Percentiles rank a stretch among this genome's conserved stretches.
These are phyloP conservation scores for Penicillium parvum DNA, from an alignment of 495 filamentous ascomycete genomes.

Conservation along the genomic window DNA sequence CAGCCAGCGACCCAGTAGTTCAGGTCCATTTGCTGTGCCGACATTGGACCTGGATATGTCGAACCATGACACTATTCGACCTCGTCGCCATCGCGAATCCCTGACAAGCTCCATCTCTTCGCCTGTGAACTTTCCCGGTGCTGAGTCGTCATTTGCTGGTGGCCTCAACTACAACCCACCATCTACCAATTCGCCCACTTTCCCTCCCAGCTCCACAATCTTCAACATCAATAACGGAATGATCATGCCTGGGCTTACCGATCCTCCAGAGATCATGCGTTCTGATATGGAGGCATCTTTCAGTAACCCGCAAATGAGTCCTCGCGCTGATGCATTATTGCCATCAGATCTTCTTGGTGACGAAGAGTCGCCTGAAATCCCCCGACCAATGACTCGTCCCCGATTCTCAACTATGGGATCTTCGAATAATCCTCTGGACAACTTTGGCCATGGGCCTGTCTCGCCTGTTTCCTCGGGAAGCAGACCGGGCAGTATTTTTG, in stretches of 20 bases:
- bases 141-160: slow-evolving; percentile 35
- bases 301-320: slow-evolving; percentile 70
- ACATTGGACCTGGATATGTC: slow-evolving; percentile 41
- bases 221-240: slow-evolving; percentile 61
- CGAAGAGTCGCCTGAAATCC: slow-evolving; percentile 62
- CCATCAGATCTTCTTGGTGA: slow-evolving; percentile 77
- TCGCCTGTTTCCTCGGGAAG: slow-evolving; percentile 67
- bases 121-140: slow-evolving; percentile 37
- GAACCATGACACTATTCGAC: slow-evolving; percentile 40
- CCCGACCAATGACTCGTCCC: slow-evolving; percentile 33
- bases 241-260: slow-evolving; percentile 36
- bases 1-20: slow-evolving; percentile 38
- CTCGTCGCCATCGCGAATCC: slow-evolving; percentile 47
- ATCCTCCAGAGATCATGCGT: slow-evolving; percentile 37
- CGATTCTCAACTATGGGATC: slow-evolving; percentile 37
- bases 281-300: slow-evolving; percentile 46
- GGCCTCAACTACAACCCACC: slow-evolving; percentile 41
- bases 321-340: slow-evolving; percentile 70
- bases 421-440: slow-evolving; percentile 29
- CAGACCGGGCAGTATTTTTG: slow-evolving; percentile 59
- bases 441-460: slow-evolving; percentile 51
- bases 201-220: slow-evolving; percentile 44
- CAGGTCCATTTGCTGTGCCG: slow-evolving; percentile 42
- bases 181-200: slow-evolving; percentile 47
- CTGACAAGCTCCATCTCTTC: slow-evolving; percentile 47